Percentiles rank a stretch among this genome's conserved stretches.
Conservation (phyloP, 441 rosid genomes). For the Hura crepitans region DNA sequence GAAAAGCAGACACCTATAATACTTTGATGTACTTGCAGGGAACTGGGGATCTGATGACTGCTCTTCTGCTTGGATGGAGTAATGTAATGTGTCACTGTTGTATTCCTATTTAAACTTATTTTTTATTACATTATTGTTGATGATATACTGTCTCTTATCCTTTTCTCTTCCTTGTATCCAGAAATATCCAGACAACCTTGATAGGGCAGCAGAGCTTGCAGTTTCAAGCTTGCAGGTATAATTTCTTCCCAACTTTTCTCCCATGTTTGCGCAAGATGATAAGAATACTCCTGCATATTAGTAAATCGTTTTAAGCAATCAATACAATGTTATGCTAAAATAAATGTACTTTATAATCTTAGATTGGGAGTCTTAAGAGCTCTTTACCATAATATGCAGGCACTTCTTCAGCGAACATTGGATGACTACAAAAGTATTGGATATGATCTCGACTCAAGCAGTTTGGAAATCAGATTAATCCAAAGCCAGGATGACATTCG, state of each 20-base stretch:
- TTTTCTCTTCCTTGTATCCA: conserved; percentile 30
- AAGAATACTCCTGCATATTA: neutral
- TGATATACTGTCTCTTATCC: conserved; percentile 10
- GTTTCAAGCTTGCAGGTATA: conserved; percentile 94
- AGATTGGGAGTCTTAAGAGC: neutral
- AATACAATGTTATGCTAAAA: neutral
- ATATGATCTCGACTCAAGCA: conserved; percentile 64
- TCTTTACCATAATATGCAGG: conserved; percentile 38
- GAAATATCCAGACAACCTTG: conserved; percentile 86
- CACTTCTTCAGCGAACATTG: conserved; percentile 70
- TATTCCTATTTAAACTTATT: neutral
- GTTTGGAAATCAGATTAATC: conserved; percentile 87
- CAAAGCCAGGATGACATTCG: conserved; percentile 93
- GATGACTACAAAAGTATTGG: conserved; percentile 60
- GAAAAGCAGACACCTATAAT: neutral
- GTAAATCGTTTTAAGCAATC: neutral
- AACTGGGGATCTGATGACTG: conserved; percentile 95
- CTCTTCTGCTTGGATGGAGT: conserved; percentile 98
- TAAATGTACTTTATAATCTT: too few species aligned
- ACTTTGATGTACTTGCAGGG: conserved; percentile 50
- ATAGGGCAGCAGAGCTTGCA: conserved; percentile 92
- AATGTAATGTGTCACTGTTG: conserved; percentile 48
- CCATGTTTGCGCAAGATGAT: neutral
- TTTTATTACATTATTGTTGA: neutral
- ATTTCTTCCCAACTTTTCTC: conserved; percentile 6